Percentiles rank a stretch among this genome's conserved stretches.
Conservation (phyloP, 2,329 filamentous ascomycete genomes). For the Helotiales sp. region DNA sequence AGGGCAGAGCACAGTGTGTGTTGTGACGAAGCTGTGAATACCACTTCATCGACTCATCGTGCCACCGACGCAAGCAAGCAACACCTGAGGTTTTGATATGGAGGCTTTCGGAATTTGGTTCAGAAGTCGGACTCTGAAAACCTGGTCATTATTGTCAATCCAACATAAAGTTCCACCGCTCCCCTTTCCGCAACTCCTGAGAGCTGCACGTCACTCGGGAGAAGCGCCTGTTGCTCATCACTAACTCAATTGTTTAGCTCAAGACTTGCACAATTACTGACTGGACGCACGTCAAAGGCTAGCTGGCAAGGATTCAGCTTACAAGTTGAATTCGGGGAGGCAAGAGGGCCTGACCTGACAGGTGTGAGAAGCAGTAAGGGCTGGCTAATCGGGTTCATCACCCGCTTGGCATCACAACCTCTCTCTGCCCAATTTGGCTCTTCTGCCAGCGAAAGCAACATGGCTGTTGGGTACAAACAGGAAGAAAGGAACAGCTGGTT, state of each 20-base stretch:
- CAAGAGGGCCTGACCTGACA: background rate
- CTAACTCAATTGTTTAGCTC: constrained; percentile 1
- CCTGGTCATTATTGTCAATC: background rate
- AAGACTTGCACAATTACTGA: constrained; percentile 2
- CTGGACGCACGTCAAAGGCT: constrained; percentile 8
- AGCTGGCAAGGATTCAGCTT: constrained; percentile 8
- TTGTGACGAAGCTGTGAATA: background rate
- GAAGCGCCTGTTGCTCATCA: background rate
- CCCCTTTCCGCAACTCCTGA: background rate
- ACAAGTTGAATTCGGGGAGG: background rate
- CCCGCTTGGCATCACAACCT: background rate
- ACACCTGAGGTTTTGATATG: background rate
- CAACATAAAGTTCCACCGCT: background rate
- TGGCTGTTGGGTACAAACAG: background rate
- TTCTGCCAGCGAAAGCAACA: background rate
- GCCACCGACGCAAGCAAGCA: background rate
- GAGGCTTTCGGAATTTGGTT: background rate
- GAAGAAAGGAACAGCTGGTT: constrained; percentile 3
- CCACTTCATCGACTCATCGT: background rate
- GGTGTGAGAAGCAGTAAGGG: background rate
- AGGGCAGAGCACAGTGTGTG: background rate
- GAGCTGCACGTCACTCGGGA: background rate
- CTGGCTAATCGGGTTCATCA: background rate
- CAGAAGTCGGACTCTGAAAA: background rate
- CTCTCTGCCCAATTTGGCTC: background rate